Conservation (phyloP, 345 rosid species). For the Sonneratia caseolaris region DNA sequence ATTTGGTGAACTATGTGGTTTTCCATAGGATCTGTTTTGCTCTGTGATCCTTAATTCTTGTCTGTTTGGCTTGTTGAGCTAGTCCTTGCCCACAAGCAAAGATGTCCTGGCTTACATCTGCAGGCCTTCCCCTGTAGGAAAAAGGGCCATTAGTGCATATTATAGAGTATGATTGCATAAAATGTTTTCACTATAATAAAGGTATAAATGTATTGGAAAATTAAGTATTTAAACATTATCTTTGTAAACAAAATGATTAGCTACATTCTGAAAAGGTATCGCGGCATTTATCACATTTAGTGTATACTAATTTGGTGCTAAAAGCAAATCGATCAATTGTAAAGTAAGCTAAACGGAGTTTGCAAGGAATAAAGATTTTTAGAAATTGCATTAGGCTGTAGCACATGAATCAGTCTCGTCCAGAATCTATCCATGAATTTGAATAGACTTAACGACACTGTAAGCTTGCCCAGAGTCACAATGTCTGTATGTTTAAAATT, state of each 20-base stretch:
- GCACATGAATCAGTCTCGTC: background rate
- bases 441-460: background rate
- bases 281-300: background rate
- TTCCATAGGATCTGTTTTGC: background rate
- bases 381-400: background rate
- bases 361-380: background rate
- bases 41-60: background rate
- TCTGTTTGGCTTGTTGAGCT: background rate
- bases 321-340: background rate
- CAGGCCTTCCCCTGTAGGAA: background rate
- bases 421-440: background rate
- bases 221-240: background rate
- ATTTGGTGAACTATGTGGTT: background rate
- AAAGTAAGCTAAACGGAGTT: background rate
- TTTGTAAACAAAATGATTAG: background rate
- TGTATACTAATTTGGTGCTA: background rate
- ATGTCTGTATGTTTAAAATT: background rate
- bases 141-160: background rate
- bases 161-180: background rate
- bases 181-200: background rate
- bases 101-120: too few species aligned
- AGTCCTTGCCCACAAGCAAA: too few species aligned
- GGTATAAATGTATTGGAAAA: background rate
- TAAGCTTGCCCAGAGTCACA: background rate
- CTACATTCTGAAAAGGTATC: background rate